Base-by-base conservation (phyloP, 176 grass and related monocot genomes). In the Oryza brachyantha region DNA sequence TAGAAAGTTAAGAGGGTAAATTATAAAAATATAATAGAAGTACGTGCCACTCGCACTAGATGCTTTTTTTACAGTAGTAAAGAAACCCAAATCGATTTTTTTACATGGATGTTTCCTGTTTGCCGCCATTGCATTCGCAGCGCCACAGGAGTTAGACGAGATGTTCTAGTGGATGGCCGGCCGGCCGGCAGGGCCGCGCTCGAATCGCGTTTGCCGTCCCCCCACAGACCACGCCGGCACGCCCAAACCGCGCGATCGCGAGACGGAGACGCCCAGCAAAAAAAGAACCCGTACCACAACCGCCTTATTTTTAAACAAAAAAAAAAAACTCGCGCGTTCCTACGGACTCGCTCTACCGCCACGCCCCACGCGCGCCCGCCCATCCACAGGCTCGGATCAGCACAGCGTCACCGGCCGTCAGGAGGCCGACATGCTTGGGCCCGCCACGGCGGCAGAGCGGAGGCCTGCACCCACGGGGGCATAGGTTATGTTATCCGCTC, bases 401-500 rank as follows among this genome's bases (percentile, higher is more conserved):
- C 42, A 66, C 42, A 66, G 1, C 42, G 37, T 29, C 34, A 28
- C 76, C 29, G 61, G 62, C 3, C 31, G 59, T 74, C 80, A 40
- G 42, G 39, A 54, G 76, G 21, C 14, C 61, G 36, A 65, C 31
- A 75, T 58, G 7, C 38, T 6, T 25, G 7, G 45, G 22, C 10
- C 61, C 39, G 27, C 57, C 72, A 22, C 27, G 21, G 19, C 79
- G 24, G 35, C 41, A 66, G 24, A 24, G 52, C 8, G 24, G 21
- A 57, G 38, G 17, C 70, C 58, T 5, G 62, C 39, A 17, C 82
- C 66, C 74, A 69, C 22, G 21, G 27, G 35, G 31, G 35, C 13
- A 85, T 50, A 65, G 29, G 36, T 24, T 76, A 80, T 57, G 87
- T 46, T 65, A 85, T 85, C 87, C 73, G 58, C 66, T 57, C 73